These are phyloP conservation scores for Linanthus parryae DNA, from an alignment of 148 eudicot species.

Conservation along the genomic window DNA sequence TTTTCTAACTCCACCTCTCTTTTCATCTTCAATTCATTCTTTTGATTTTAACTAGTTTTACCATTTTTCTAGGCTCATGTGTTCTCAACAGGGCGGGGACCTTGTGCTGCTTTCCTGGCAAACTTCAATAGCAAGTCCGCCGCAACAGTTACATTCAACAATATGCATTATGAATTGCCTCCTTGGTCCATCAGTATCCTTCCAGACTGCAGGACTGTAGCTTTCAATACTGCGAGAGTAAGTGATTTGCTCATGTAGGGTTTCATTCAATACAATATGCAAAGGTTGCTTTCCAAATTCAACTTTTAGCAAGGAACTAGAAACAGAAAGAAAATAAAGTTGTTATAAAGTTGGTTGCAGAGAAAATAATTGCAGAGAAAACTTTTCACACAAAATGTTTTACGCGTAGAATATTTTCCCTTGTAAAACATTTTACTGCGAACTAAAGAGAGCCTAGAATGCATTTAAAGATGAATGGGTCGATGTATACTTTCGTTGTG, in stretches of 20 bases:
- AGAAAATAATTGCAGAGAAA: too few relatives aligned
- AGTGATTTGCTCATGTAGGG: too few relatives aligned
- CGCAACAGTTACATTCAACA: slow-evolving; percentile 65
- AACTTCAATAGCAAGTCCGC: slow-evolving; percentile 58
- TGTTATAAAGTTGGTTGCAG: too few relatives aligned
- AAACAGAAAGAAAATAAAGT: too few relatives aligned
- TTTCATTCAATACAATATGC: too few relatives aligned
- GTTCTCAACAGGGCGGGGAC: slow-evolving; percentile 55
- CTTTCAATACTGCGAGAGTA: slow-evolving; percentile 95
- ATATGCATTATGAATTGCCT: slow-evolving; percentile 78
- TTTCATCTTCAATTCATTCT: neutral
- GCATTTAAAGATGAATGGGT: too few relatives aligned
- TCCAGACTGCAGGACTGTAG: slow-evolving; percentile 83
- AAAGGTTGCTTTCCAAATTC: too few relatives aligned
- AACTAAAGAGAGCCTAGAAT: too few relatives aligned
- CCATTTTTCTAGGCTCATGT: slow-evolving; percentile 66
- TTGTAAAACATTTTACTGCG: too few relatives aligned
- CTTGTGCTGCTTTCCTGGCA: slow-evolving; percentile 84
- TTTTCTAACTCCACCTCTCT: neutral
- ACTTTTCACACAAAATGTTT: too few relatives aligned
- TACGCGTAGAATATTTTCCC: too few relatives aligned
- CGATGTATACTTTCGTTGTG: neutral
- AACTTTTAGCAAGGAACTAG: too few relatives aligned
- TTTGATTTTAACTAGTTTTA: neutral
- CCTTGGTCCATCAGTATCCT: slow-evolving; percentile 99